A percentile compares a stretch with the other conserved stretches of the same genome.
Evolutionary conservation across 2,329 filamentous ascomycete species (phyloP).

Genomic region (Aspergillus cejpii): DNA sequence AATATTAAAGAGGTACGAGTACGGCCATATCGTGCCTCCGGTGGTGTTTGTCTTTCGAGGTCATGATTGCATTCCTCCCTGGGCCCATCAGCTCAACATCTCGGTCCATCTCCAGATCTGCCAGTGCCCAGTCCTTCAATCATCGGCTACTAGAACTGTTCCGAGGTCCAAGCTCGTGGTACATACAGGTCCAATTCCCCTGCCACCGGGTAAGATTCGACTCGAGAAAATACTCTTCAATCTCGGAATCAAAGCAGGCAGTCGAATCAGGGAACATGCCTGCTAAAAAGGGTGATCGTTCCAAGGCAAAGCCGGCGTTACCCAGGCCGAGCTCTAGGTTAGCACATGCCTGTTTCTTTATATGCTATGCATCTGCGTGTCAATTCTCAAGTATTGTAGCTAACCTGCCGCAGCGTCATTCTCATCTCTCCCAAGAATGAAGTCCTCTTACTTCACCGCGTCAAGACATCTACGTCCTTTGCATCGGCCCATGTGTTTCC

Average conservation of each 20-base stretch:
- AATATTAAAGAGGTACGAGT: neutral
- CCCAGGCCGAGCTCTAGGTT: constrained; percentile 62
- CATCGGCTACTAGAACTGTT: constrained; percentile 5
- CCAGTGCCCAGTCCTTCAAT: neutral
- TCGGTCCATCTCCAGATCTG: constrained; percentile 8
- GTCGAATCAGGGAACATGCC: constrained; percentile 19
- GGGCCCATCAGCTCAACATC: constrained; percentile 4
- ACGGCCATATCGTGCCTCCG: constrained; percentile 4
- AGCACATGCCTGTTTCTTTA: constrained; percentile 3
- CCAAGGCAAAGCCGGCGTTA: constrained; percentile 37
- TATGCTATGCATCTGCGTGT: neutral
- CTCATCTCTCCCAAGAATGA: constrained; percentile 81
- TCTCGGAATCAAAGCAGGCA: constrained; percentile 1
- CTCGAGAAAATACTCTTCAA: constrained; percentile 13
- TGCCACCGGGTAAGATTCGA: neutral
- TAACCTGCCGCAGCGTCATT: constrained; percentile 56
- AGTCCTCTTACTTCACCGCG: constrained; percentile 79
- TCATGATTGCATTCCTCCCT: constrained; percentile 8
- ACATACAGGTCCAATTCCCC: neutral
- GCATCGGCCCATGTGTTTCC: constrained; percentile 93
- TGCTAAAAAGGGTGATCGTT: constrained; percentile 11
- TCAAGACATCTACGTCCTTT: constrained; percentile 75
- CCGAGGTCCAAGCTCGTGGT: constrained; percentile 7
- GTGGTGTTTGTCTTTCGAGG: constrained; percentile 1
- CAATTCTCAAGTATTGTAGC: neutral